phyloP scores from a whole-genome alignment of 306 rosid species.

The Astragalus membranaceus region DNA sequence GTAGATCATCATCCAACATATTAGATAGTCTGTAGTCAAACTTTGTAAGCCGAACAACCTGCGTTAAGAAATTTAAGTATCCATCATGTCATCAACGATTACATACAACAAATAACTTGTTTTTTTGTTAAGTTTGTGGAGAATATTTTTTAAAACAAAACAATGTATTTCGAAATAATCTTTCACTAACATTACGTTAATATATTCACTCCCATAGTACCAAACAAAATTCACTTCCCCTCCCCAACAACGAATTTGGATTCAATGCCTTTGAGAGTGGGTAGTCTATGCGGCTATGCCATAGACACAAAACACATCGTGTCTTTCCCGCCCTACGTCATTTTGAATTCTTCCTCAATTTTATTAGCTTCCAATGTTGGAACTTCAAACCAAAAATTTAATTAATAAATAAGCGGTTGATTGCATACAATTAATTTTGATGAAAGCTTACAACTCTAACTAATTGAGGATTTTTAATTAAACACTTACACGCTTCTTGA shows the following conservation, averaged over 20 bases:
- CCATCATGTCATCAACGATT: not conserved
- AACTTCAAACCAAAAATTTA: not conserved
- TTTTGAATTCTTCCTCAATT: too few relatives aligned
- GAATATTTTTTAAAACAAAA: too few relatives aligned
- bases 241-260: too few relatives aligned
- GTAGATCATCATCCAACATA: conserved; percentile 53
- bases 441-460: not conserved
- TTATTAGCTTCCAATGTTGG: not conserved
- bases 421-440: not conserved
- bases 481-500: conserved; percentile 61
- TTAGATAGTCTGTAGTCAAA: conserved; percentile 93
- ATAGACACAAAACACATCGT: too few relatives aligned
- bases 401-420: not conserved
- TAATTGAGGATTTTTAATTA: not conserved
- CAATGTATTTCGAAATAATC: too few relatives aligned
- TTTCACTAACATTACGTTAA: too few relatives aligned
- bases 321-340: too few relatives aligned
- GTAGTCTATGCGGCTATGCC: too few relatives aligned
- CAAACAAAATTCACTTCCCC: too few relatives aligned
- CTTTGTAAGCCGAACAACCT: conserved; percentile 81
- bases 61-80: conserved; percentile 16
- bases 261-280: too few relatives aligned
- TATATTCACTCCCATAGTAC: too few relatives aligned
- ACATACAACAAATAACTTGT: not conserved
- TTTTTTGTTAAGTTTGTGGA: too few relatives aligned